Base-by-base conservation (phyloP, 1,139 yeast species). In the Suhomyces atakaporum region DNA sequence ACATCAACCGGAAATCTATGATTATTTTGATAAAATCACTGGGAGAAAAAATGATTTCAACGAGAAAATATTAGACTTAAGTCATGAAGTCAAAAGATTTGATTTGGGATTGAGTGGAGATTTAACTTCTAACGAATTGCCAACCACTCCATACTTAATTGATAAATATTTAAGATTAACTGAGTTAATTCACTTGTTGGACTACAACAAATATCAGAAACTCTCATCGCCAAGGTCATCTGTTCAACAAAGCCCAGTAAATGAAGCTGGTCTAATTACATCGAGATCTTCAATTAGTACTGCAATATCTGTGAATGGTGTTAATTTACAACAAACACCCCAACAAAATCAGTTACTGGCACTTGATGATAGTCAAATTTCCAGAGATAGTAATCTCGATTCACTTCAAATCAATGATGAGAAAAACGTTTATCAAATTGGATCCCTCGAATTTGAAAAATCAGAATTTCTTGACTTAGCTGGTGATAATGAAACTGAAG, bases 21-120 rank as follows among this genome's bases (percentile, higher is more conserved):
- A 77, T 25, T 90, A 86, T 59, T 77, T 84, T 50, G 88, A 82
- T 50, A 78, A 77, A 44, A 75, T 89, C 25, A 85, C 95, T 0
- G 83, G 80, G 5, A 68, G 84, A 39, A 81, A 79, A 47, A 65
- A 81, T 47, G 90, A 84, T 53, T 82, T 81, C 54, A 74, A 75
- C 36, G 79, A 77, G 37, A 81, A 77, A 52, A 60, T 66, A 5
- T 60, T 83, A 44, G 81, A 78, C 38, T 62, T 81, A 48, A 75
- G 82, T 45, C 77, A 78, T 45, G 75, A 73, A 25, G 73, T 77
- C 22, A 76, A 75, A 43, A 58, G 84, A 29, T 69, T 71, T 47
- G 77, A 71, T 48, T 55, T 76, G 36, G 73, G 73, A 6, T 60
- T 75, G 40, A 63, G 72, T 33, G 69, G 68, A 9, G 76, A 70